Evolutionary conservation across 75 land plant genomes (phyloP).

Genomic region (Isoetes taiwanensis): DNA sequence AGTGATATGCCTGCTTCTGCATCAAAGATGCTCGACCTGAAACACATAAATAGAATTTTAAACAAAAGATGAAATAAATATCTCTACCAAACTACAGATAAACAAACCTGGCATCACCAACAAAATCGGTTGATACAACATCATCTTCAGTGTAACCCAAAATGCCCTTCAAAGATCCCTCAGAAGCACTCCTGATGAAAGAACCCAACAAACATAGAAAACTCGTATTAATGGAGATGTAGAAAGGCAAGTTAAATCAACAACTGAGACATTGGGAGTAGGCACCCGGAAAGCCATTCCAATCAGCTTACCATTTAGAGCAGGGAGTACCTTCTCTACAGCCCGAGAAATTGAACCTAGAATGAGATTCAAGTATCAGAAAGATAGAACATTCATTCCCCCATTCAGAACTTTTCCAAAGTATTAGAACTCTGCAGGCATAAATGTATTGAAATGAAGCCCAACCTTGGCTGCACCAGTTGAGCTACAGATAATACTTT

Average conservation of each 20-base stretch:
- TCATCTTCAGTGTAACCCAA: constrained; percentile 97
- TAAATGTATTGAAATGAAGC: too few relatives aligned
- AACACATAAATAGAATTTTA: too few relatives aligned
- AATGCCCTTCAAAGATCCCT: constrained; percentile 70
- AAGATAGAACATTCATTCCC: too few relatives aligned
- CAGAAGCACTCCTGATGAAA: constrained; percentile 61
- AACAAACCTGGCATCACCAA: constrained; percentile 70
- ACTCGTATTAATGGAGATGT: too few relatives aligned
- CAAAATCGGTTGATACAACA: constrained; percentile 89
- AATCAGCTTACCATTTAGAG: constrained; percentile 89
- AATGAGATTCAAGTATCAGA: too few relatives aligned
- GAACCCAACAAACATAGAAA: too few relatives aligned
- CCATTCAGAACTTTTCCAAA: too few relatives aligned
- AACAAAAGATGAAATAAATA: too few relatives aligned
- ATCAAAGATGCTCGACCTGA: constrained; percentile 88
- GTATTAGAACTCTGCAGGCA: too few relatives aligned
- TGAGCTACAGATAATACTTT: too few relatives aligned
- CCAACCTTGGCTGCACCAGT: too few relatives aligned
- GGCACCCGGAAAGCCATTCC: constrained; percentile 99
- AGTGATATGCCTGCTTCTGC: constrained; percentile 88
- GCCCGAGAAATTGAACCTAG: too few relatives aligned
- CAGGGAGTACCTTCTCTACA: constrained; percentile 92
- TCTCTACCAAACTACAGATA: background rate
- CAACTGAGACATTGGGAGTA: constrained; percentile 92
- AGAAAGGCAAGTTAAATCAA: constrained; percentile 76